Base-by-base conservation (phyloP, 2,329 filamentous ascomycete species). In the Apiospora malaysiana region DNA sequence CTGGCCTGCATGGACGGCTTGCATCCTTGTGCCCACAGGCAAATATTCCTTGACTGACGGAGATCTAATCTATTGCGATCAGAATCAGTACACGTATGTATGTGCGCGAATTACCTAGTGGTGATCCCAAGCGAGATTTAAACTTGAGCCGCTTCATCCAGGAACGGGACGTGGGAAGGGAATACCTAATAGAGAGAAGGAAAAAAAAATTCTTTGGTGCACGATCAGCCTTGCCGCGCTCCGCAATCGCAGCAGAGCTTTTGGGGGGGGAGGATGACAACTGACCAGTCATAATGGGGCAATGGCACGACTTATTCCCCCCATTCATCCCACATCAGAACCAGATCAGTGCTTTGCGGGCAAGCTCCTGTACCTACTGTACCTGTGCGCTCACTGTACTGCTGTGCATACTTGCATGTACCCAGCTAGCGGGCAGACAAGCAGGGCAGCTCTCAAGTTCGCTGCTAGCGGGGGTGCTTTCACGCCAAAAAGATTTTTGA, bases 171-270 rank as follows among this genome's bases (percentile, higher is more conserved):
- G 10, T 47, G 46, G 46, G 46, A 51, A 16, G 49, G 12, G 23
- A 23, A 27, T 42, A 9, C 40, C 4, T n/a, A 12, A 18, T 6
- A 49, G 25, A 21, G 8, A 16, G 27, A 63, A n/a, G 23, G 23
- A 10, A 40, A 40, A 63, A 40, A 63, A 63, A 63, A 40, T 21
- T 63, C 32, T 63, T 40, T 40, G 56, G 32, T 40, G 51, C 51
- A 37, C 18, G 56, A 63, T 63, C 56, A 63, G 56, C 56, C 56
- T 63, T 40, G 32, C 56, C 56, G 32, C 18, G 56, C 56, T 63
- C 56, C 56, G 56, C 32, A 63, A 63, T 63, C 56, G 56, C 56
- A 63, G 32, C 56, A 63, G 21, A 63, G 56, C 18, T 63, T 40
- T 63, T 47, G 45, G 45, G 45, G 32, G 32, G 10, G 25, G 32